These are phyloP conservation scores for Phaffomyces thermotolerans DNA, from an alignment of 805 yeast genomes.

Conservation along the genomic window DNA sequence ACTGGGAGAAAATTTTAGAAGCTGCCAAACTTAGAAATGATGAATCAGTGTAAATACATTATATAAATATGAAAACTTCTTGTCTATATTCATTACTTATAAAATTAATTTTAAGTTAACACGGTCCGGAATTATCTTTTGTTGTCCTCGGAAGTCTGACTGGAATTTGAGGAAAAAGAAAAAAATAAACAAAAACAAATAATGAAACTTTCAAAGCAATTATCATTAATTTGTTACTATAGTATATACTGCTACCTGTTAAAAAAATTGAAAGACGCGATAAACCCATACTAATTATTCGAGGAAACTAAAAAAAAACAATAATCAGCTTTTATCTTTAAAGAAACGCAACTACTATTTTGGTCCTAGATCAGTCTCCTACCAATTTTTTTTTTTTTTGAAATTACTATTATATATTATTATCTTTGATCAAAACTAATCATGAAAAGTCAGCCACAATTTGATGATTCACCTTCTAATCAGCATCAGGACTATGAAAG, in stretches of 20 bases:
- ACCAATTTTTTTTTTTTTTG: too few relatives aligned
- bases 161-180: neutral
- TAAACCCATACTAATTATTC: too few relatives aligned
- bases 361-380: too few relatives aligned
- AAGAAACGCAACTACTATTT: too few relatives aligned
- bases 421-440: neutral
- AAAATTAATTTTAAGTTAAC: too few relatives aligned
- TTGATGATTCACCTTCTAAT: slow-evolving; percentile 5
- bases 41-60: neutral
- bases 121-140: neutral
- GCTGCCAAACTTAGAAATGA: slow-evolving; percentile 35
- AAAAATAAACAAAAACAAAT: slow-evolving; percentile 1
- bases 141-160: slow-evolving; percentile 3
- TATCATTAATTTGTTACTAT: too few relatives aligned
- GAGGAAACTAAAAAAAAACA: too few relatives aligned
- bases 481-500: slow-evolving; percentile 22
- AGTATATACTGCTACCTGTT: too few relatives aligned
- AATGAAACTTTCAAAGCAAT: slow-evolving; percentile 1
- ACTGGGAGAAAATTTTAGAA: slow-evolving; percentile 43
- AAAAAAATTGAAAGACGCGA: too few relatives aligned
- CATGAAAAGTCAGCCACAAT: slow-evolving; percentile 1
- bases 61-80: too few relatives aligned
- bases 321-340: too few relatives aligned
- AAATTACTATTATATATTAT: too few relatives aligned
- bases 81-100: neutral